Evolutionary conservation across 306 rosid species (phyloP), one percentile per base, ranked within the genome.

Genomic region (Vigna unguiculata): DNA sequence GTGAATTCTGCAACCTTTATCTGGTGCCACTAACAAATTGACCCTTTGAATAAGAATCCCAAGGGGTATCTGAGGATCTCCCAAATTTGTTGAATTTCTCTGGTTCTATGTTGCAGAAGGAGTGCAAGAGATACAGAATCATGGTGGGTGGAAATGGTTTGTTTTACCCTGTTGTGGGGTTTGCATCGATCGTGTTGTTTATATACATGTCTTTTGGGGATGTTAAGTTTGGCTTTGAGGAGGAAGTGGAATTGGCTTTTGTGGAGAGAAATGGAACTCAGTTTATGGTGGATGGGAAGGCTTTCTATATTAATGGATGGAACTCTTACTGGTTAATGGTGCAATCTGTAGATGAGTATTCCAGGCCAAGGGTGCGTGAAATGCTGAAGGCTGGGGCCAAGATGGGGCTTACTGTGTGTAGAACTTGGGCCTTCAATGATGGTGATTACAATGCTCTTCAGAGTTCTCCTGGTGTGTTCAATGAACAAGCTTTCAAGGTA

Each of bases 361-460:
- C 81, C 19, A 87, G 85, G 65, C 90, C 87, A 4, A 88, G 92
- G 85, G 88, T 96, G 9, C 79, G 83, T 68, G 86, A 78, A 63
- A 92, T 96, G 83, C 72, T 96, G 63, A 88, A 78, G 61, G 86
- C 93, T 45, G 97, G 93, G 20, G 86, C 92, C 0, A 86, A 88
- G 81, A 96, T 96, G 93, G 99, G 99, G 54, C 96, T 95, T 51
- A 89, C 99, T 11, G 97, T 95, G 71, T 95, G 99, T 80, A 81
- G 99, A 78, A 92, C 99, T 70, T 96, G 99, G 99, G 99, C 98
- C 1, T 96, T 96, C 54, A 96, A 89, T 77, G 99, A 96, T 61
- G 99, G 97, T 59, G 89, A 83, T 40, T 89, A 96, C 77, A 92
- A 96, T 81, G 98, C 99, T 81, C 98, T 96, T 34, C 99, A 96